Base-by-base conservation (phyloP, 352 stramenopile species). In the Lagenidium sp. region DNA sequence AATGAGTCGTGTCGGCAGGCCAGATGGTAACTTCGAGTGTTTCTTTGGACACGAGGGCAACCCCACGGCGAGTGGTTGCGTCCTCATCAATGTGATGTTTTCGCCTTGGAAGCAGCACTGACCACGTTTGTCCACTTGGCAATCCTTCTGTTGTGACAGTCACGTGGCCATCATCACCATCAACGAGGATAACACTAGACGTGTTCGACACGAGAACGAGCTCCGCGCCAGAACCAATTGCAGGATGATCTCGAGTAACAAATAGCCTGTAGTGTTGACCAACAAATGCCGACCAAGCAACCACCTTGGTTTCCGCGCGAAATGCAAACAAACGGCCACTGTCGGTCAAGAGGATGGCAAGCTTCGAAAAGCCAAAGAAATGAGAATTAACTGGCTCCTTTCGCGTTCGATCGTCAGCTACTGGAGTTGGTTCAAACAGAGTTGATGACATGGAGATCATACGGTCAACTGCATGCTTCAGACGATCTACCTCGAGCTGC, bases 311-410 rank as follows among this genome's bases (percentile, higher is more conserved):
- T 36, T 89, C 74, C 12, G 77, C 73, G n/a, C 73, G 74, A 23
- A 92, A 76, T 16, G 74, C 77, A 56, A 84, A 90, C 23, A 92
- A 55, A 51, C 87, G 87, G 30, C 80, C 80, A 16, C 74, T 90
- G 16, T 82, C 63, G 11, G 77, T 92, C 15, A 85, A 51, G 19
- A 70, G 55, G 32, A 92, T 55, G 22, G 88, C 78, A 41, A 81
- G 82, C 72, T 92, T 92, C 23, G 80, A 86, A 44, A 90, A 89
- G 4, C 77, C 77, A 36, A 92, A 89, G 28, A 88, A 68, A 35
- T 88, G 79, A 6, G 79, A 67, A 39, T 87, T 88, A 3, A 43
- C 55, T 10, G 70, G 70, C 36, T 82, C 69, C 47, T 73, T 68
- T 30, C 70, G 73, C 10, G 67, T 56, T 36, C 57, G 60, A 4